Conservation (phyloP, 768 basidiomycete genomes). For the Trametes cingulata region DNA sequence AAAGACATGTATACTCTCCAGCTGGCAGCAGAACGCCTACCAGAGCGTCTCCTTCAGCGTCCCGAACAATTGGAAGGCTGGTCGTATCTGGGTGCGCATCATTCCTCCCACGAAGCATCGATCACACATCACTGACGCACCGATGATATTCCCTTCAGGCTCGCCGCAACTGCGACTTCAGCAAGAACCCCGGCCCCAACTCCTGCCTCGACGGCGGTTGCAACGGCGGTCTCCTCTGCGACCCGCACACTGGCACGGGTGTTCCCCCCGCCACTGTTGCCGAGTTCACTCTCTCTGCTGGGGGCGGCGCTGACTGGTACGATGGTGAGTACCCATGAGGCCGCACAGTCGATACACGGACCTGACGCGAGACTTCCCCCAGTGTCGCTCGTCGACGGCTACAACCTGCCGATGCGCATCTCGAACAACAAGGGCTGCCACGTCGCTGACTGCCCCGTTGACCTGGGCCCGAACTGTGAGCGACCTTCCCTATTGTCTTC, state of each 20-base stretch:
- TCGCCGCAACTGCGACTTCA: slow-evolving; percentile 40
- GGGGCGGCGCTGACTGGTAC: slow-evolving; percentile 31
- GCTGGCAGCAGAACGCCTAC: slow-evolving; percentile 30
- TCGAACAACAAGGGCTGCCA: slow-evolving; percentile 56
- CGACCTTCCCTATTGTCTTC: slow-evolving; percentile 26
- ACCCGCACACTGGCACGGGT: slow-evolving; percentile 38
- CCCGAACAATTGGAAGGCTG: slow-evolving; percentile 40
- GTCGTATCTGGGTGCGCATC: slow-evolving; percentile 37
- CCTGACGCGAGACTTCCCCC: background rate
- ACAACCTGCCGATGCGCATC: slow-evolving; percentile 61
- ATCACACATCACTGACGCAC: no score
- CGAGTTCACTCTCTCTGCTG: slow-evolving; percentile 35
- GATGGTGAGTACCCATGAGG: slow-evolving; percentile 26
- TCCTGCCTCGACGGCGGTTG: slow-evolving; percentile 41
- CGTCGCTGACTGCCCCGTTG: slow-evolving; percentile 59
- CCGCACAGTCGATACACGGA: background rate
- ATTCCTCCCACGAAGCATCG: no score
- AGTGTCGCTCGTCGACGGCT: slow-evolving; percentile 34
- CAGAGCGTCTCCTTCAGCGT: slow-evolving; percentile 33
- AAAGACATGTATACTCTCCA: background rate
- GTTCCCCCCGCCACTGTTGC: slow-evolving; percentile 39
- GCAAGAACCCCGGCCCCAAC: slow-evolving; percentile 31
- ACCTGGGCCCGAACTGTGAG: slow-evolving; percentile 59
- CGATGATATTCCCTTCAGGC: slow-evolving; percentile 3
- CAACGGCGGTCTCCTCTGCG: slow-evolving; percentile 40